Evolutionary conservation across 768 basidiomycete genomes (phyloP).

Genomic region (Suillus luteus): DNA sequence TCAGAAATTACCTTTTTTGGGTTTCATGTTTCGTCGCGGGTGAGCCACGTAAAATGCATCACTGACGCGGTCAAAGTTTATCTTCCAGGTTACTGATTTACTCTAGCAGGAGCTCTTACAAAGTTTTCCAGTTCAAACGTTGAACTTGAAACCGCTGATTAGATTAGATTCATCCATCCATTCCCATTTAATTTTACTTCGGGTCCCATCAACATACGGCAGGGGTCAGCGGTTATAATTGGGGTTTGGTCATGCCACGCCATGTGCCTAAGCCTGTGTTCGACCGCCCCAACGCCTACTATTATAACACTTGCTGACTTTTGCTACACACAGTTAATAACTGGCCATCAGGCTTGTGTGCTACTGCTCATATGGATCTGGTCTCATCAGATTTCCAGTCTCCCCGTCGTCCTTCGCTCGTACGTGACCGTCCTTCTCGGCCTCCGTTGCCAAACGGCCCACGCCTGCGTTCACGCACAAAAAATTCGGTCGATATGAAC

Average conservation of each 20-base stretch:
- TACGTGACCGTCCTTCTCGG: constrained; percentile 26
- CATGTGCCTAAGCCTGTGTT: constrained; percentile 11
- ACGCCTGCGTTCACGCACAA: constrained; percentile 20
- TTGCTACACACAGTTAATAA: not conserved
- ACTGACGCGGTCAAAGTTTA: not conserved
- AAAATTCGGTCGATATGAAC: constrained; percentile 18
- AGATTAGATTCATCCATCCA: constrained; percentile 12
- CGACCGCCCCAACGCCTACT: constrained; percentile 10
- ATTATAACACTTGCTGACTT: constrained; percentile 1
- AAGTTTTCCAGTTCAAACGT: not conserved
- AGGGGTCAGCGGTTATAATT: constrained; percentile 11
- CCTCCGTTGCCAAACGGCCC: constrained; percentile 25
- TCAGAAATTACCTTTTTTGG: not conserved
- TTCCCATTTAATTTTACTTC: constrained; percentile 4
- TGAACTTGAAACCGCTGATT: not conserved
- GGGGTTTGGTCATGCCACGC: constrained; percentile 11
- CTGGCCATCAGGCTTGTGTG: not conserved
- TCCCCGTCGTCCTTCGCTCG: constrained; percentile 16
- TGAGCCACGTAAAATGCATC: not conserved
- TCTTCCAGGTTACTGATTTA: not conserved
- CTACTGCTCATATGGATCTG: constrained; percentile 18
- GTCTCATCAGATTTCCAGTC: constrained; percentile 17
- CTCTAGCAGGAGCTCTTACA: not conserved
- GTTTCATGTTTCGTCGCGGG: not conserved
- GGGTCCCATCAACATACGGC: constrained; percentile 8